Conservation (phyloP, 805 yeast genomes). For the Hanseniaspora thailandica region DNA sequence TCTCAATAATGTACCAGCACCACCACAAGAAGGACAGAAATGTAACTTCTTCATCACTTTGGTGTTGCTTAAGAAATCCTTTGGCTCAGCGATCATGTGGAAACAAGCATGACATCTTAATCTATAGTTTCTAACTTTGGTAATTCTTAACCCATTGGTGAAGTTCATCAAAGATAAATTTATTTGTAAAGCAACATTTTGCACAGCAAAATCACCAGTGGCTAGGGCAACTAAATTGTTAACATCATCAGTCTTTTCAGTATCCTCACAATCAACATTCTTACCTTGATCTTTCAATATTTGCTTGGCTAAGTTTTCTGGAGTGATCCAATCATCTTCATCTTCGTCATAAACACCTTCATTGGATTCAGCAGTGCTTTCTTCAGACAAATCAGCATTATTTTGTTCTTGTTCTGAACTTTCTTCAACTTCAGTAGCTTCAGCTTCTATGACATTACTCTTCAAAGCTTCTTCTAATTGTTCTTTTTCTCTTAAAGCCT, state of each 20-base stretch:
- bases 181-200: slow-evolving; percentile 83
- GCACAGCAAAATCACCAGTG: slow-evolving; percentile 95
- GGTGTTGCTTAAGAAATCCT: slow-evolving; percentile 32
- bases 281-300: slow-evolving; percentile 60
- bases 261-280: slow-evolving; percentile 30
- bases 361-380: not conserved
- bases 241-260: slow-evolving; percentile 30
- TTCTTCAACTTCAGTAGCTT: slow-evolving; percentile 24
- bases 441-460: slow-evolving; percentile 15
- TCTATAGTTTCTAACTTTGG: slow-evolving; percentile 81
- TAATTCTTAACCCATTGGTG: slow-evolving; percentile 72
- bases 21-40: slow-evolving; percentile 94
- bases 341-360: slow-evolving; percentile 36
- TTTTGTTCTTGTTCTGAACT: slow-evolving; percentile 24
- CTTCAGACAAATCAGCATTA: slow-evolving; percentile 19
- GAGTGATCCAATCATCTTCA: slow-evolving; percentile 90
- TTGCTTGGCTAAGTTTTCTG: slow-evolving; percentile 65
- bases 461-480: slow-evolving; percentile 8
- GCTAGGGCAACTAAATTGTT: slow-evolving; percentile 71
- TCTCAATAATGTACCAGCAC: slow-evolving; percentile 66
- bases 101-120: slow-evolving; percentile 96
- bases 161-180: slow-evolving; percentile 79
- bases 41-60: slow-evolving; percentile 44
- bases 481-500: slow-evolving; percentile 32
- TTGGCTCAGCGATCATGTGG: slow-evolving; percentile 63